Evolutionary conservation across 805 yeast genomes (phyloP), one percentile per base, ranked within the genome.

Genomic region (Metschnikowia baotianmanensis): DNA sequence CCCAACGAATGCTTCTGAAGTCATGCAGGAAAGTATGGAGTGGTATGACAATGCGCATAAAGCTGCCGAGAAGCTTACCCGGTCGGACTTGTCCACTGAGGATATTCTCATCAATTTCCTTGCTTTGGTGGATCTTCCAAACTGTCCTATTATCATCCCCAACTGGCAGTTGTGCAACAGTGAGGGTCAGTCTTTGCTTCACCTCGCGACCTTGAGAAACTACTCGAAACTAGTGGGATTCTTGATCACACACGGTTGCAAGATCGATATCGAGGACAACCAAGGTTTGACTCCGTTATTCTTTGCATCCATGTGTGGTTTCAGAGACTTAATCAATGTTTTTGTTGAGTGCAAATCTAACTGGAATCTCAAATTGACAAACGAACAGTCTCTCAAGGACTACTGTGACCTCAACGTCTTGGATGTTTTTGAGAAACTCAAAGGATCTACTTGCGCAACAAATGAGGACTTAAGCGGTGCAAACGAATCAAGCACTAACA

Each of bases 201-300:
- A 93, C 62, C 71, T 93, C 46, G 89, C 98, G 1, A 75, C 89
- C 9, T 59, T 86, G 43, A 80, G 83, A 56, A 91, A 91, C 16
- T 86, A 86, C 53, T 60, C 66, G 30, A 71, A 74, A 24, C 70
- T 93, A 40, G 76, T 79, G 13, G 65, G 75, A 18, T 81, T 81
- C 20, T 71, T 93, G 54, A 66, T 90, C 4, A 79, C 78, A 65
- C 88, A 44, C 53, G 83, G 82, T 1, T 76, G 80, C 57, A 77
- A 83, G 53, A 72, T 83, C 31, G 90, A 87, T 60, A 69, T 73
- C 34, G 78, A 76, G 53, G 99, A 93, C 59, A 71, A 74, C 31
- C 86, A 82, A 57, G 96, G 96, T 1, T 77, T 78, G 47, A 83
- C 96, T 0, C 96, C 99, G 4, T 68, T 93, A 42, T 96, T 90